Evolutionary conservation across 1,139 yeast species (phyloP), one percentile per base, ranked within the genome.

Genomic region (Yamadazyma dendronema): DNA sequence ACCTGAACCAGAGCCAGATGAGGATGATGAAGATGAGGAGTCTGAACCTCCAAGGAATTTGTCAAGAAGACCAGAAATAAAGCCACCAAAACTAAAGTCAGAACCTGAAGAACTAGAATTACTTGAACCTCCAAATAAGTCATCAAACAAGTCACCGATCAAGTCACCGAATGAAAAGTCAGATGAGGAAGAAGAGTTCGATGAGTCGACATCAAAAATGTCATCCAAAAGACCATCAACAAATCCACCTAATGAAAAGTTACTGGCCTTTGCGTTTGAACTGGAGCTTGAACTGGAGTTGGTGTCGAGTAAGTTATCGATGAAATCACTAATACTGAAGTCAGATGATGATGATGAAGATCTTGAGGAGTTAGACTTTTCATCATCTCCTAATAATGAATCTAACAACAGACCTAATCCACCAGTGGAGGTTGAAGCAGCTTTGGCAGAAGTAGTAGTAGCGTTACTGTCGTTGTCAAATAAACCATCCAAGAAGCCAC

Each of bases 141-240:
- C 54, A 30, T 43, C 49, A 34, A 55, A 39, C 15, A 57, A 37
- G 30, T 19, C 47, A 33, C 42, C 25, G 14, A 43, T 21, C 17
- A 41, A 36, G 23, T 30, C 39, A 10, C 44, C 43, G 15, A 43
- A 40, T 11, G 47, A 42, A 28, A 42, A 41, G 33, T 36, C 36
- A 10, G 53, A 43, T 3, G 49, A 44, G 7, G 43, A 35, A 21
- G 52, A 39, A 10, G 48, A 30, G 30, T 47, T 36, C 21, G 51
- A 34, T 11, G 52, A 38, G 34, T 42, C 38, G 24, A 38, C 46
- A 31, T 43, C 49, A 31, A 60, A 47, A 34, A 57, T 43, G 37
- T 53, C 57, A 35, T 47, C 53, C 30, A 57, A 45, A 21, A 59
- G 38, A 22, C 50, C 50, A 37, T 47, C 49, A 34, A 48, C 35